Evolutionary conservation across 2,329 filamentous ascomycete genomes (phyloP), one percentile per base, ranked within the genome.

Genomic region (Cadophora luteo-olivacea): DNA sequence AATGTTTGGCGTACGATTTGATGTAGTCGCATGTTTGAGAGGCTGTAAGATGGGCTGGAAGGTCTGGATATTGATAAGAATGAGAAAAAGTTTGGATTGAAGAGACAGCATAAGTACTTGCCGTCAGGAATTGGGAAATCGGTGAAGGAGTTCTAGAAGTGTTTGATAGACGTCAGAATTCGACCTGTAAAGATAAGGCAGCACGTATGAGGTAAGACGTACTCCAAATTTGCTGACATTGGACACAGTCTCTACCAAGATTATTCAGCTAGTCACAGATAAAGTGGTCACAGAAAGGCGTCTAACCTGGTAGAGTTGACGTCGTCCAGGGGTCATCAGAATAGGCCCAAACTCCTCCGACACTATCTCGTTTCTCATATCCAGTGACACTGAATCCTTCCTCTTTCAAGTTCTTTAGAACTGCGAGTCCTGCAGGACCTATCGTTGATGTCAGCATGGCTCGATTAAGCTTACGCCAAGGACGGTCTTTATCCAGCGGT

Each of bases 331-430:
- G 72, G 61, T 83, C 79, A 0, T 79, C 75, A 1, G 79, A 79
- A 67, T 80, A 82, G 2, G 79, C 79, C 82, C 82, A 84, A 2
- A 84, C 74, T 0, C 81, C 82, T n/a, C 82, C 82, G 19, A 82
- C 79, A 51, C 78, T 76, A 12, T 71, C 70, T n/a, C 80, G 74
- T 24, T 79, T 75, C 73, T 84, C 81, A 63, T 78, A 82, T 0
- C 77, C 73, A 0, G 79, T 81, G 3, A 79, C 81, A n/a, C 78
- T 73, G 69, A 83, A 83, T 1, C 81, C 82, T 74, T 82, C 81
- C 66, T 83, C 81, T 12, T 77, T 77, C 11, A 84, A 74, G 3
- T 78, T 80, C 72, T 84, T 83, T 41, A 70, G 41, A 1, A 61
- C 54, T 0, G 63, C 64, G 14, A 69, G 64, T 1, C 70, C 69